Percentiles rank a stretch among this genome's conserved stretches.
Evolutionary conservation across 176 grass and related monocot species (phyloP).

Genomic region (Lolium rigidum): DNA sequence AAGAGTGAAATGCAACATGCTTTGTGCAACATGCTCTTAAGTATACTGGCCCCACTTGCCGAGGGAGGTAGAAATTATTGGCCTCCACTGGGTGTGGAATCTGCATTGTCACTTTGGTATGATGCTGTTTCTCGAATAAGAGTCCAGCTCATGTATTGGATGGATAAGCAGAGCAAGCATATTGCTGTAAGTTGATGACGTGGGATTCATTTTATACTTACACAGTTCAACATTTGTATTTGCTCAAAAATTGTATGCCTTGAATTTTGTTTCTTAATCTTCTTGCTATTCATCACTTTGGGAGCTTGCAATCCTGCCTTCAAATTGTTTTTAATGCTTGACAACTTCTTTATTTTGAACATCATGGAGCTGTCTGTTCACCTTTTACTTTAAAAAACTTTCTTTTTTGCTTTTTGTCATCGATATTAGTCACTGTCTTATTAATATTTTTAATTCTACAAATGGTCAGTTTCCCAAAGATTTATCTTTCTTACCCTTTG

Average conservation of each 20-base stretch:
- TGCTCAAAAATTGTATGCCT: background rate
- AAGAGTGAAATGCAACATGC: slow-evolving; percentile 99
- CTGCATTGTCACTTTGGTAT: slow-evolving; percentile 92
- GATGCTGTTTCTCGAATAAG: slow-evolving; percentile 90
- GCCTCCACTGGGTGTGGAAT: slow-evolving; percentile 89
- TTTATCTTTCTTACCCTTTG: background rate
- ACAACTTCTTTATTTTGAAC: background rate
- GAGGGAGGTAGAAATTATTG: slow-evolving; percentile 84
- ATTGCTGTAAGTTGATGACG: slow-evolving; percentile 78
- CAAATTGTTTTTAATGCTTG: background rate
- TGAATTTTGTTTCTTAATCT: slow-evolving; percentile 20
- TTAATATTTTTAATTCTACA: slow-evolving; percentile 1
- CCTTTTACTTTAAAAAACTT: background rate
- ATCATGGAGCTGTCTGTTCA: background rate
- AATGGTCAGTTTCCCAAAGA: slow-evolving; percentile 21
- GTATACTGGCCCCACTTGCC: slow-evolving; percentile 89
- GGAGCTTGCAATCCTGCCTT: background rate
- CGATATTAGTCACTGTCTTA: background rate
- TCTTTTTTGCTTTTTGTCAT: background rate
- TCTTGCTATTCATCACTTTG: background rate
- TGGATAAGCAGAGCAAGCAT: slow-evolving; percentile 98
- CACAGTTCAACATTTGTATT: background rate
- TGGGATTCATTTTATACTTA: slow-evolving; percentile 18
- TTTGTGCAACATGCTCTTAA: slow-evolving; percentile 96
- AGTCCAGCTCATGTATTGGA: slow-evolving; percentile 80